A percentile compares a stretch with the other conserved stretches of the same genome.
These are phyloP conservation scores for Pittosporum tobira DNA, from an alignment of 129 eudicot genomes.

Conservation along the genomic window DNA sequence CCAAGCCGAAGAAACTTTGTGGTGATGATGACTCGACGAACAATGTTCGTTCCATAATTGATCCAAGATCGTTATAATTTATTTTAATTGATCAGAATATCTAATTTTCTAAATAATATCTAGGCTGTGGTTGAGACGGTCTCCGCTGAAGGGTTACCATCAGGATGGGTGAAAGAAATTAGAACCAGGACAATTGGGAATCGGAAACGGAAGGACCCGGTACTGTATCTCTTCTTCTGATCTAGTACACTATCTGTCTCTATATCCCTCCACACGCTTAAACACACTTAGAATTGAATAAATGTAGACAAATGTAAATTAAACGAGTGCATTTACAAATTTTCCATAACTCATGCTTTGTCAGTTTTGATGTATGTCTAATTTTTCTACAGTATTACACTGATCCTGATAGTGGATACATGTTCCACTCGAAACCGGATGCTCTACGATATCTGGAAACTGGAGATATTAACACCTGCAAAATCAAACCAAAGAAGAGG, in stretches of 20 bases:
- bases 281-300: not conserved
- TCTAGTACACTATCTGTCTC: not conserved
- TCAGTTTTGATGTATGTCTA: not conserved
- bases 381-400: conserved; percentile 42
- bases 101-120: conserved; percentile 18
- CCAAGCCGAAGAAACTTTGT: conserved; percentile 19
- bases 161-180: conserved; percentile 74
- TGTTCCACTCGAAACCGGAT: conserved; percentile 58
- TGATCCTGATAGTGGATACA: conserved; percentile 49
- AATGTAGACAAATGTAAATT: no score
- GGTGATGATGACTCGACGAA: conserved; percentile 9
- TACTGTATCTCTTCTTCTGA: conserved; percentile 13
- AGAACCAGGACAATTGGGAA: conserved; percentile 28
- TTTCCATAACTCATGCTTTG: no score
- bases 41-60: conserved; percentile 26
- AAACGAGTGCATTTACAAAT: no score
- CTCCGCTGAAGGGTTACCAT: conserved; percentile 50
- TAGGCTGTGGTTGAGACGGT: conserved; percentile 42
- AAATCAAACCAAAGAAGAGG: conserved; percentile 39
- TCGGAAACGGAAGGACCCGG: conserved; percentile 38
- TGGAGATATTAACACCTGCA: conserved; percentile 46
- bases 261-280: no score
- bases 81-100: conserved; percentile 4
- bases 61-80: conserved; percentile 5
- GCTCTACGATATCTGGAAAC: conserved; percentile 60